Percentiles rank a stretch among this genome's conserved stretches.
Evolutionary conservation across 1,139 yeast species (phyloP).

Genomic region (Candida sanyaensis): DNA sequence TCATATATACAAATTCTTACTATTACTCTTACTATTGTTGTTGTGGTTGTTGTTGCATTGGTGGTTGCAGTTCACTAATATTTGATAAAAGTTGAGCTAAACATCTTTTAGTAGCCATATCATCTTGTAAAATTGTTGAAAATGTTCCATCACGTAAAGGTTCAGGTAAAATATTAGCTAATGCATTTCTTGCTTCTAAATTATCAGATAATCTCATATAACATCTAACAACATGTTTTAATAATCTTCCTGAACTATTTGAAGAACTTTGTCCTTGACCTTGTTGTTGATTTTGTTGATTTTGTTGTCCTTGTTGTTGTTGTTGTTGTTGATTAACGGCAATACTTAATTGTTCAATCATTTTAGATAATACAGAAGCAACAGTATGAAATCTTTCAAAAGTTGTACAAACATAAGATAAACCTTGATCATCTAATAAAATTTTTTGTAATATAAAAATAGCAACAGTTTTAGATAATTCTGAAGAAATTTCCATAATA

Average conservation of each 20-base stretch:
- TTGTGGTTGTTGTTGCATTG: neutral
- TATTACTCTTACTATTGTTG: neutral
- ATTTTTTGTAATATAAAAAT: constrained; percentile 93
- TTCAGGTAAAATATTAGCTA: constrained; percentile 82
- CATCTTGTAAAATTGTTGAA: constrained; percentile 76
- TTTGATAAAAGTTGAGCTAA: constrained; percentile 80
- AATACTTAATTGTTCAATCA: constrained; percentile 75
- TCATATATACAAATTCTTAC: no score
- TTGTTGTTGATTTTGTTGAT: no score
- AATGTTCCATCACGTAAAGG: constrained; percentile 92
- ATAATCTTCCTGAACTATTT: constrained; percentile 69
- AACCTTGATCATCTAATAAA: constrained; percentile 86
- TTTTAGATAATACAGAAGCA: constrained; percentile 79
- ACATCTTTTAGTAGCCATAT: constrained; percentile 84
- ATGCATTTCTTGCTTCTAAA: constrained; percentile 84
- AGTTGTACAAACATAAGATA: constrained; percentile 90
- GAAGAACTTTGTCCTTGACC: constrained; percentile 21
- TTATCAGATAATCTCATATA: constrained; percentile 90
- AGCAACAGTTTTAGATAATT: constrained; percentile 92
- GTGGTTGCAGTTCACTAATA: constrained; percentile 40
- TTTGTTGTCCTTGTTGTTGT: constrained; percentile 32
- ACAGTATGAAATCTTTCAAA: constrained; percentile 95
- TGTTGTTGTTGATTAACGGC: constrained; percentile 22
- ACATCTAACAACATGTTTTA: constrained; percentile 94
- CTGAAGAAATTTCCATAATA: constrained; percentile 95